These are phyloP conservation scores for Coemansia sp. DNA, from an alignment of 192 early-diverging fungal genomes.

Conservation along the genomic window DNA sequence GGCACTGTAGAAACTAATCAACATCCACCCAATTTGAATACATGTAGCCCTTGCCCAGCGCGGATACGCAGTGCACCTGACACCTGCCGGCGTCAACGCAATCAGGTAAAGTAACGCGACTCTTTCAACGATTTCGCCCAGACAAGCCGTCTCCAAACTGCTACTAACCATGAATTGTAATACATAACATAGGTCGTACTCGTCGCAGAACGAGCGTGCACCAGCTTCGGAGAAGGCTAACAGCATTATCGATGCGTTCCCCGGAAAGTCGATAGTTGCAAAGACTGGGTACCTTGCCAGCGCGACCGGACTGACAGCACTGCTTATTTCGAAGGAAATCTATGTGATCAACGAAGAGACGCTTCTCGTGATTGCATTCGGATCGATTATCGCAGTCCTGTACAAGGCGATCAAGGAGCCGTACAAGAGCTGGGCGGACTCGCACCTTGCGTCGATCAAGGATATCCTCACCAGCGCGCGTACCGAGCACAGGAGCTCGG, in stretches of 20 bases:
- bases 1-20: neutral
- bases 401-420: constrained; percentile 81
- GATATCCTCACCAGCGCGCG: constrained; percentile 79
- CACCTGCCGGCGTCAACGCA: constrained; percentile 41
- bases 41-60: constrained; percentile 51
- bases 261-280: constrained; percentile 81
- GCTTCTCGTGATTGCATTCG: constrained; percentile 76
- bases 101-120: constrained; percentile 22
- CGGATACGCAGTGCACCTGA: constrained; percentile 45
- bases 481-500: constrained; percentile 87
- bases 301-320: constrained; percentile 79
- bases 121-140: no score
- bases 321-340: constrained; percentile 95
- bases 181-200: constrained; percentile 35
- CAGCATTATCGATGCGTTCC: constrained; percentile 89
- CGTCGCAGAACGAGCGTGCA: constrained; percentile 35
- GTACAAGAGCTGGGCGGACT: constrained; percentile 73
- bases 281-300: constrained; percentile 89
- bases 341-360: constrained; percentile 95
- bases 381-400: constrained; percentile 75
- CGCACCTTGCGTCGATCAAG: constrained; percentile 72
- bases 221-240: constrained; percentile 75
- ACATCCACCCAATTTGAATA: neutral
- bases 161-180: neutral
- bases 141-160: no score